These are phyloP conservation scores for Suillus sp. DNA, from an alignment of 768 basidiomycete genomes.

Conservation along the genomic window DNA sequence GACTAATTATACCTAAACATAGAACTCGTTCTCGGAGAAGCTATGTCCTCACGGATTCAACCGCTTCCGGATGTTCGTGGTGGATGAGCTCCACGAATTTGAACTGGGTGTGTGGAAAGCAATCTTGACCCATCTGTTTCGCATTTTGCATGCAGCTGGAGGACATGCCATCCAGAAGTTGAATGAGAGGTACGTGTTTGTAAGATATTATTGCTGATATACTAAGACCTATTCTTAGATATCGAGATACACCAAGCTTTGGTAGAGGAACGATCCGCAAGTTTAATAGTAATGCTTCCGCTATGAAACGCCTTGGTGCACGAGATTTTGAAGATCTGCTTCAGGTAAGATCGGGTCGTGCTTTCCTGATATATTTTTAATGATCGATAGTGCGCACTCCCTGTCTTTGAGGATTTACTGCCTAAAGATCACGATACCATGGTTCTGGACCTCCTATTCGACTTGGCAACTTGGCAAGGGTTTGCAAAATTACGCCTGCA, in stretches of 20 bases:
- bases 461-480: neutral
- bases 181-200: neutral
- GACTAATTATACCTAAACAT: neutral
- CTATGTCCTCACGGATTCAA: conserved; percentile 22
- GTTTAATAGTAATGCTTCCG: neutral
- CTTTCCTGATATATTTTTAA: neutral
- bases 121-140: too few relatives aligned
- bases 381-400: neutral
- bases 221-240: neutral
- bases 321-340: neutral
- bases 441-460: neutral
- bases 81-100: conserved; percentile 42
- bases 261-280: neutral
- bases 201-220: neutral
- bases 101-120: conserved; percentile 42
- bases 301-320: neutral
- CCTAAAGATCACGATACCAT: neutral
- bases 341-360: neutral
- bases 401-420: neutral
- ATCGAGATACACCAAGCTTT: neutral
- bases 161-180: neutral
- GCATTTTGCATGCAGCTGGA: conserved; percentile 18
- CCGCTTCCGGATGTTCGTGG: conserved; percentile 29
- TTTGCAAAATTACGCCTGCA: too few relatives aligned
- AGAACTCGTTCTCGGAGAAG: neutral